Conservation (phyloP, 2,329 filamentous ascomycete genomes). For the Fusarium albosuccineum region DNA sequence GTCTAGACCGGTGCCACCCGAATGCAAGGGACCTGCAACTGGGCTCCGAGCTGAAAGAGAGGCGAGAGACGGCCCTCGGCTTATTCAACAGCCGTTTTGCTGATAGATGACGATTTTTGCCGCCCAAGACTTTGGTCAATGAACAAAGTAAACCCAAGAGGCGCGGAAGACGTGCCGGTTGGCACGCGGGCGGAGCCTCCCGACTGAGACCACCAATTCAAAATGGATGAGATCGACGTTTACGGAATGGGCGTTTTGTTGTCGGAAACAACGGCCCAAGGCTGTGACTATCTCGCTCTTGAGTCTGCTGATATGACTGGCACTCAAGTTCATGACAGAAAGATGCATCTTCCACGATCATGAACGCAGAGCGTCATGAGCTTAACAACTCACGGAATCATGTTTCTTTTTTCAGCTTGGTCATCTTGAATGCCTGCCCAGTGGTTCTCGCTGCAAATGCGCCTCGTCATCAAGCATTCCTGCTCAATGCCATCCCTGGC, state of each 20-base stretch:
- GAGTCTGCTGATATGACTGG: too few relatives aligned
- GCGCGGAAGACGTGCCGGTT: background rate
- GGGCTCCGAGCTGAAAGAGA: background rate
- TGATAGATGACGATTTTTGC: too few relatives aligned
- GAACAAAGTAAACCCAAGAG: too few relatives aligned
- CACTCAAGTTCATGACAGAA: too few relatives aligned
- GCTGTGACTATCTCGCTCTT: background rate
- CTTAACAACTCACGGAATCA: too few relatives aligned
- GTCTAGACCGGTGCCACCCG: constrained; percentile 1
- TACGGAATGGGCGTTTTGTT: background rate
- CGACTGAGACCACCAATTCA: background rate
- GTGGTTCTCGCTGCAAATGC: background rate
- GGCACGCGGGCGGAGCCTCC: constrained; percentile 5
- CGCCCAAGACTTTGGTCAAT: too few relatives aligned
- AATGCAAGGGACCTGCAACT: too few relatives aligned
- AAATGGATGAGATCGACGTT: background rate
- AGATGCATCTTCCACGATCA: too few relatives aligned
- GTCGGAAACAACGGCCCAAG: background rate
- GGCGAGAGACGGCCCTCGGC: background rate
- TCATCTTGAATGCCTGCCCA: too few relatives aligned
- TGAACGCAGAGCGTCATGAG: too few relatives aligned
- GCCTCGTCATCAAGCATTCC: background rate
- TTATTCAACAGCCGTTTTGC: too few relatives aligned
- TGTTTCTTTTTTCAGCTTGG: too few relatives aligned
- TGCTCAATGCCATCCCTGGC: background rate